Conservation (phyloP, 768 basidiomycete genomes). For the Chalciporus sphaerocephalus region DNA sequence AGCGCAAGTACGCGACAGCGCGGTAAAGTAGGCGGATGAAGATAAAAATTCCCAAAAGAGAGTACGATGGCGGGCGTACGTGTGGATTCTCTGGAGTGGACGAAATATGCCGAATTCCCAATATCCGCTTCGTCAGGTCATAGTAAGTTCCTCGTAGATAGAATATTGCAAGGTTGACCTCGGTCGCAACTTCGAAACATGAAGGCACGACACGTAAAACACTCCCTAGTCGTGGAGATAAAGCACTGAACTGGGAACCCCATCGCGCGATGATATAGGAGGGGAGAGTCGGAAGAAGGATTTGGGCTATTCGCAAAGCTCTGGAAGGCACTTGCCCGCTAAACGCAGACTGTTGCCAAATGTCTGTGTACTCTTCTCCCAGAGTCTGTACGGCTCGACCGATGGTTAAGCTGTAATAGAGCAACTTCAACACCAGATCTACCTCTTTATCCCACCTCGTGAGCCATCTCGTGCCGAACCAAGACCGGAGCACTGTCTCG, state of each 20-base stretch:
- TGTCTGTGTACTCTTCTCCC: slow-evolving; percentile 89
- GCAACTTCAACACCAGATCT: slow-evolving; percentile 59
- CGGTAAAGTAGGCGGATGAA: slow-evolving; percentile 61
- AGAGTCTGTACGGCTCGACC: slow-evolving; percentile 76
- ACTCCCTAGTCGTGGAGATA: slow-evolving; percentile 30
- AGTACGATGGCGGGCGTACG: slow-evolving; percentile 76
- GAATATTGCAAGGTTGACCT: slow-evolving; percentile 77
- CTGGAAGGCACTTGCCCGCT: slow-evolving; percentile 40
- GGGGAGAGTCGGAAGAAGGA: slow-evolving; percentile 65
- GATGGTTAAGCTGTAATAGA: slow-evolving; percentile 71
- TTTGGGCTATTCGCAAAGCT: slow-evolving; percentile 45
- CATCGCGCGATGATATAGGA: slow-evolving; percentile 56
- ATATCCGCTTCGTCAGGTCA: slow-evolving; percentile 59
- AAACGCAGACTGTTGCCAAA: slow-evolving; percentile 62
- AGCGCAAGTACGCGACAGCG: slow-evolving; percentile 44
- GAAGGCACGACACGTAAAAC: slow-evolving; percentile 40
- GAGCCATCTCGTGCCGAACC: slow-evolving; percentile 83
- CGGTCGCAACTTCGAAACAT: slow-evolving; percentile 52
- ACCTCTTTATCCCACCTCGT: slow-evolving; percentile 79
- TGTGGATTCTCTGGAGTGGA: slow-evolving; percentile 67
- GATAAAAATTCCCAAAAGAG: slow-evolving; percentile 76
- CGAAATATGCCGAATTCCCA: slow-evolving; percentile 71
- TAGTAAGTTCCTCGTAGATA: slow-evolving; percentile 81
- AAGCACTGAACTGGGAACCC: slow-evolving; percentile 36
- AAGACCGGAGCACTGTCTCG: slow-evolving; percentile 68